phyloP scores from a whole-genome alignment of 2,329 filamentous ascomycete genomes.

The Phialophora chinensis region DNA sequence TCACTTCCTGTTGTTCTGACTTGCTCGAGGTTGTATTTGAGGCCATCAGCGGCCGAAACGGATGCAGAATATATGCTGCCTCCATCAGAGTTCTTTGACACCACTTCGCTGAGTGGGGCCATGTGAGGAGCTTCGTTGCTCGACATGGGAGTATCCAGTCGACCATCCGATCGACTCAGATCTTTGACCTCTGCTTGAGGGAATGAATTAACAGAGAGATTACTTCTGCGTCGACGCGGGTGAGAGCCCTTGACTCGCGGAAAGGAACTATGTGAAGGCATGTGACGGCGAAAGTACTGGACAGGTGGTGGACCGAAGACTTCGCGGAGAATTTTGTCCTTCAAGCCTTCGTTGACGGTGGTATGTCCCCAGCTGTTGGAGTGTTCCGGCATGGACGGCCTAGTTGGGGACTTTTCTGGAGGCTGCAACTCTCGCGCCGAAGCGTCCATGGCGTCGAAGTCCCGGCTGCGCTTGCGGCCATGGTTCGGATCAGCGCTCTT shows the following conservation, averaged over 20 bases:
- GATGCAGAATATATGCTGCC: constrained; percentile 33
- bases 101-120: constrained; percentile 4
- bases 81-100: constrained; percentile 13
- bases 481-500: constrained; percentile 44
- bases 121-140: constrained; percentile 15
- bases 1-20: constrained; percentile 42
- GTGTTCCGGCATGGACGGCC: constrained; percentile 52
- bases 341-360: constrained; percentile 82
- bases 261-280: constrained; percentile 67
- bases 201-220: constrained; percentile 42
- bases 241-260: constrained; percentile 52
- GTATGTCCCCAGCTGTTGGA: constrained; percentile 81
- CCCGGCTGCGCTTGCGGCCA: constrained; percentile 33
- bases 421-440: neutral
- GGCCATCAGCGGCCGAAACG: constrained; percentile 31
- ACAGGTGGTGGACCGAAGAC: constrained; percentile 86
- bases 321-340: constrained; percentile 90
- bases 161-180: constrained; percentile 30
- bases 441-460: constrained; percentile 17
- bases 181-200: constrained; percentile 16
- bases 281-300: constrained; percentile 74
- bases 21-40: constrained; percentile 45
- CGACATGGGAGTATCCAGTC: neutral
- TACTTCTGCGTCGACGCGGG: constrained; percentile 43
- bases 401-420: constrained; percentile 14